phyloP scores from a whole-genome alignment of 2,329 filamentous ascomycete species.

The Fusarium brachygibbosum region DNA sequence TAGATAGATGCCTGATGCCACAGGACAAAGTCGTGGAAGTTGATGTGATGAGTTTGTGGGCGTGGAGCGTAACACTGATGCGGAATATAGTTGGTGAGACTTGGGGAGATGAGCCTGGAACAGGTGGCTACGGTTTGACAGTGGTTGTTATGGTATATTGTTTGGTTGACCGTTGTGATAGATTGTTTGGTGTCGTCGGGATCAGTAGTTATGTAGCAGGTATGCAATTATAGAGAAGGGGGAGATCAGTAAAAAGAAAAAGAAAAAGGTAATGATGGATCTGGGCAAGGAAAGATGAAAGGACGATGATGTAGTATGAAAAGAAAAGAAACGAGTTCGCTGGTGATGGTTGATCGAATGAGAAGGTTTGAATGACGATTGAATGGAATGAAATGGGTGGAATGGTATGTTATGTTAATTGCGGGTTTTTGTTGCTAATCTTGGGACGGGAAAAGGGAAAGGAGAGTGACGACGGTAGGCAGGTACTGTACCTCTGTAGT shows the following conservation, averaged over 20 bases:
- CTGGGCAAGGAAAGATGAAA: background rate
- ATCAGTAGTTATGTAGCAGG: background rate
- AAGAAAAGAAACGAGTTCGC: slow-evolving; percentile 1
- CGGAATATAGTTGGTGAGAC: slow-evolving; percentile 34
- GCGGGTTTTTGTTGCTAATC: slow-evolving; percentile 1
- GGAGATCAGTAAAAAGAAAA: background rate
- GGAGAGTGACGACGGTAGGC: background rate
- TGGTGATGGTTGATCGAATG: slow-evolving; percentile 4
- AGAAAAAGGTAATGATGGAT: background rate
- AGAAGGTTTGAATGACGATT: slow-evolving; percentile 23
- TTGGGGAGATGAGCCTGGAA: slow-evolving; percentile 32
- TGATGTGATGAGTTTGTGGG: slow-evolving; percentile 5
- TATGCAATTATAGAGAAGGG: background rate
- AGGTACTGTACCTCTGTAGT: background rate
- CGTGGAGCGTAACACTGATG: slow-evolving; percentile 29
- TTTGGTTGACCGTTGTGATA: slow-evolving; percentile 30
- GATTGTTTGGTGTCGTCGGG: background rate
- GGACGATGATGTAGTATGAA: slow-evolving; percentile 16
- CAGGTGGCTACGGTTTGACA: slow-evolving; percentile 18
- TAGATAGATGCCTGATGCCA: slow-evolving; percentile 23
- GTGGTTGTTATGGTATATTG: slow-evolving; percentile 22
- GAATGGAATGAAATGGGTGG: slow-evolving; percentile 23
- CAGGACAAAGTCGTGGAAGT: slow-evolving; percentile 28
- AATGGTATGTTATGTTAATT: slow-evolving; percentile 8
- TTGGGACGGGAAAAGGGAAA: background rate